Evolutionary conservation across 208 protist species (phyloP), one percentile per base, ranked within the genome.

Genomic region (Wallacemonas collosoma): DNA sequence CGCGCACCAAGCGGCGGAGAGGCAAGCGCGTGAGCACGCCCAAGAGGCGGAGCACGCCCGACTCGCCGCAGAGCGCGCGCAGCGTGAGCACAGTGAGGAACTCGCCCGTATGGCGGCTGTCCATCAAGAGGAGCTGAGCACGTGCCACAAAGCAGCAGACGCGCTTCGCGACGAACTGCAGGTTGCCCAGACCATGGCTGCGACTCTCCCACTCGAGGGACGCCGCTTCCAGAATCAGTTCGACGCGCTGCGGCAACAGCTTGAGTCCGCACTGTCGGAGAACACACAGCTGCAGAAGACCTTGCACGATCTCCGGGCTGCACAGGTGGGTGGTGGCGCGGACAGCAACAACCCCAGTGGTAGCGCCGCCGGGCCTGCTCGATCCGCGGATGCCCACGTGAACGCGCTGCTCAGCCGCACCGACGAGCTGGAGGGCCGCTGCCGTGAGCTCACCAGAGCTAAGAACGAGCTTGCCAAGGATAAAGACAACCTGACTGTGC

Each of bases 121-220:
- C 40, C 15, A 67, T 57, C 60, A 77, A 36, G 41, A 47, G 41
- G 71, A 83, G 61, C 60, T 79, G 60, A 77, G 79, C 41, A 72
- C 78, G 2, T 36, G 60, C 40, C 60, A 36, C 60, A 41, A 6
- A 3, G 41, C 36, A n/a, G n/a, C 60, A 6, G 60, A 65, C n/a
- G 3, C 6, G 41, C 61, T 82, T 57, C 77, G 75, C 9, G 36
- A 50, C 0, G 79, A 83, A 70, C 70, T 91, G 48, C 75, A 86
- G 51, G 81, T 73, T 15, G 76, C 74, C 11, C 79, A 87, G 68
- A 81, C 87, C 44, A 68, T 87, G 38, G 87, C 83, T n/a, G 83
- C 87, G 15, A 82, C 83, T 35, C 65, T 83, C 17, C 81, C 77
- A 6, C 75, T 80, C 44, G 77, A 82, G 69, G 77, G 56, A 11